Evolutionary conservation across 176 grass and related monocot species (phyloP).

Genomic region (Oryza australiensis): DNA sequence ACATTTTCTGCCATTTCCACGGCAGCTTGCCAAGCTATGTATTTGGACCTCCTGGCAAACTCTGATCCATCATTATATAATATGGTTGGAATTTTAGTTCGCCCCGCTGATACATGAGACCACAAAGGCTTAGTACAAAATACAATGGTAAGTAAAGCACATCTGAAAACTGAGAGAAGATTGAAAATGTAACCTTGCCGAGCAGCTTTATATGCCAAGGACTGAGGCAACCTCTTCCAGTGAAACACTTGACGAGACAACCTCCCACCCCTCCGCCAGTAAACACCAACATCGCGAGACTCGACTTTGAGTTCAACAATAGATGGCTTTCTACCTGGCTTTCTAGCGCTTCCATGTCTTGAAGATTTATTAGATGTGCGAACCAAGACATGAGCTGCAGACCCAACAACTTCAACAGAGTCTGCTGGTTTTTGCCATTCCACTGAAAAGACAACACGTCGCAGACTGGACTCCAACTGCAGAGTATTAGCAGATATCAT

Average conservation of each 20-base stretch:
- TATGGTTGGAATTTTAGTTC: slow-evolving; percentile 82
- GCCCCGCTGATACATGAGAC: slow-evolving; percentile 71
- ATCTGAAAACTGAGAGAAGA: slow-evolving; percentile 17
- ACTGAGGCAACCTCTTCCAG: slow-evolving; percentile 89
- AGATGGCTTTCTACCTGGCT: slow-evolving; percentile 65
- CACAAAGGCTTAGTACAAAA: slow-evolving; percentile 32
- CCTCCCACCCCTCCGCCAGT: slow-evolving; percentile 95
- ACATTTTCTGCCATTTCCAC: slow-evolving; percentile 84
- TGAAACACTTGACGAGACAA: slow-evolving; percentile 86
- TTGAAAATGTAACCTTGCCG: slow-evolving; percentile 81
- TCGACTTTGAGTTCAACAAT: slow-evolving; percentile 53
- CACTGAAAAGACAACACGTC: slow-evolving; percentile 58
- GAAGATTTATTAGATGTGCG: slow-evolving; percentile 53
- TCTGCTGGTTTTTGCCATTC: slow-evolving; percentile 94
- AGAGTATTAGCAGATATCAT: slow-evolving; percentile 31
- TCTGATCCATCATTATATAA: slow-evolving; percentile 82
- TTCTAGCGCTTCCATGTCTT: slow-evolving; percentile 53
- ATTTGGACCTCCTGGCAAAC: slow-evolving; percentile 82
- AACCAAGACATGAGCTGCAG: slow-evolving; percentile 71
- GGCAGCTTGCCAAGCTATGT: slow-evolving; percentile 81
- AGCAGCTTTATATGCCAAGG: slow-evolving; percentile 62
- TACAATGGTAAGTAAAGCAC: background rate
- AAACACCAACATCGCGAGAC: slow-evolving; percentile 61
- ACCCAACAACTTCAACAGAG: slow-evolving; percentile 82
- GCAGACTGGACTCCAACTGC: slow-evolving; percentile 88